Percentiles rank a stretch among this genome's conserved stretches.
Evolutionary conservation across 2,329 filamentous ascomycete genomes (phyloP).

Genomic region (Dendryphion nanum): DNA sequence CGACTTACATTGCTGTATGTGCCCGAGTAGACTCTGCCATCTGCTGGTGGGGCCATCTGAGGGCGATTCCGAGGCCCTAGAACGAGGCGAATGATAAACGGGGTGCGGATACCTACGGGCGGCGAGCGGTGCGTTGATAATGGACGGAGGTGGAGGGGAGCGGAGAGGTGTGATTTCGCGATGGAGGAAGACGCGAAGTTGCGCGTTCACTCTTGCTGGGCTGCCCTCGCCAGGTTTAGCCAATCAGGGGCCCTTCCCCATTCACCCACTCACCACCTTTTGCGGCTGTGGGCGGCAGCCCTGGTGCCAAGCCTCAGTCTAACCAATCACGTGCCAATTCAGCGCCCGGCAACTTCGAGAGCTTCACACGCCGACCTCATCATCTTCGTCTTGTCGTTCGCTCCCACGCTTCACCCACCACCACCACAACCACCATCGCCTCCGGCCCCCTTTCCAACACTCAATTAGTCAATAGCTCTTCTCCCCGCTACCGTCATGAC

Average conservation of each 20-base stretch:
- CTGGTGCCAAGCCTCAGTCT: not conserved
- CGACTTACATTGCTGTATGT: slow-evolving; percentile 61
- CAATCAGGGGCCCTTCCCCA: no score
- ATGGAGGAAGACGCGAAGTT: slow-evolving; percentile 9
- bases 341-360: not conserved
- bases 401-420: slow-evolving; percentile 13
- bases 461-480: slow-evolving; percentile 23
- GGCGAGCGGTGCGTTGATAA: no score
- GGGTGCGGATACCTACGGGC: no score
- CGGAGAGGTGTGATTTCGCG: slow-evolving; percentile 14
- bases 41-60: slow-evolving; percentile 38
- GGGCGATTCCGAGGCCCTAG: slow-evolving; percentile 5
- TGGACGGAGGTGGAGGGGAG: slow-evolving; percentile 5
- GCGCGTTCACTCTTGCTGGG: slow-evolving; percentile 2
- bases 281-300: no score
- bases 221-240: no score
- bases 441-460: no score
- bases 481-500: slow-evolving; percentile 35
- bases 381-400: slow-evolving; percentile 12
- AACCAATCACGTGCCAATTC: not conserved
- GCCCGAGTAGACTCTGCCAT: slow-evolving; percentile 59
- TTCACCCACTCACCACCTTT: no score
- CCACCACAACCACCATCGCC: slow-evolving; percentile 10
- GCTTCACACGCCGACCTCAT: not conserved
- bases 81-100: no score